Evolutionary conservation across 2,329 filamentous ascomycete species (phyloP).

Genomic region (Talaromyces sp.): DNA sequence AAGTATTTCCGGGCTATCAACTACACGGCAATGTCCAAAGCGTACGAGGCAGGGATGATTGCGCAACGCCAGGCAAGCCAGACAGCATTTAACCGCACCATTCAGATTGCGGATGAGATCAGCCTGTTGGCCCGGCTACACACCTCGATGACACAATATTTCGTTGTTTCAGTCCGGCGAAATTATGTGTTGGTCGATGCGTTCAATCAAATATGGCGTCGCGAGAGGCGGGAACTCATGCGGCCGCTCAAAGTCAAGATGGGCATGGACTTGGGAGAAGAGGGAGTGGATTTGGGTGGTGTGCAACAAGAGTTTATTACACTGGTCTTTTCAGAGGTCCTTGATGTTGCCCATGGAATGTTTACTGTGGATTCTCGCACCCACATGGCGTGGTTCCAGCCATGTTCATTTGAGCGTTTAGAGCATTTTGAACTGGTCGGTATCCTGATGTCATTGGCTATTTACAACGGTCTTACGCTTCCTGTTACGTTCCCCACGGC

Average conservation of each 20-base stretch:
- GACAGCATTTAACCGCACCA: constrained; percentile 35
- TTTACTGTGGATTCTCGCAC: constrained; percentile 74
- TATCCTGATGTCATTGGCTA: constrained; percentile 76
- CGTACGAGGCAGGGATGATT: constrained; percentile 61
- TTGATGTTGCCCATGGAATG: constrained; percentile 68
- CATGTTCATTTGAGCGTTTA: constrained; percentile 70
- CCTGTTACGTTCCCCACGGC: constrained; percentile 83
- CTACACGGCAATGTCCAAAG: constrained; percentile 75
- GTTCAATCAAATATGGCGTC: constrained; percentile 83
- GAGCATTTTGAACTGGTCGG: constrained; percentile 91
- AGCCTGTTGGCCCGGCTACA: constrained; percentile 59
- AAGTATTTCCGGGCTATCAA: constrained; percentile 86
- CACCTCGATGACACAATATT: constrained; percentile 62
- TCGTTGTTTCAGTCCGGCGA: constrained; percentile 64
- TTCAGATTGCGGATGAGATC: constrained; percentile 50
- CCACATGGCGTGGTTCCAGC: constrained; percentile 81
- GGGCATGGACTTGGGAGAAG: constrained; percentile 74
- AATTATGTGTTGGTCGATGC: constrained; percentile 64
- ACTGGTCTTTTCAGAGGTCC: constrained; percentile 69
- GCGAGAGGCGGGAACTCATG: constrained; percentile 73
- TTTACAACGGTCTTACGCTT: constrained; percentile 89
- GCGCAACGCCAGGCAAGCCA: constrained; percentile 41
- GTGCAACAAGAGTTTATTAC: constrained; percentile 97
- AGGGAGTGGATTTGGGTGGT: constrained; percentile 87
- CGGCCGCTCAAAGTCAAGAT: constrained; percentile 84